Evolutionary conservation across 2,329 filamentous ascomycete species (phyloP).

Genomic region (Dothiorella sarmentorum): DNA sequence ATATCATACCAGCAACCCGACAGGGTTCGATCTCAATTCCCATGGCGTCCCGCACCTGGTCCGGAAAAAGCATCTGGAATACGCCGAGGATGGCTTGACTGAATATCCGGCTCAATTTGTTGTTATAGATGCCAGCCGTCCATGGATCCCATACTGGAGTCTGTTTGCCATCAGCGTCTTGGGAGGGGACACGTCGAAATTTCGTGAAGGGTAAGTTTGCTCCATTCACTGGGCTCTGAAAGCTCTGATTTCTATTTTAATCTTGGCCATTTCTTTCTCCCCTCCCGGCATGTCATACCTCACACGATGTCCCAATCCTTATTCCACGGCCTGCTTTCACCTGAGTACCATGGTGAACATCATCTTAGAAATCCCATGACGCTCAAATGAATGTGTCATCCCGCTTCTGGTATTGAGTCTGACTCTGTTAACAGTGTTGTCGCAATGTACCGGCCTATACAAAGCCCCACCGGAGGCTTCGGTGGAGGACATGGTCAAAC

Average conservation of each 20-base stretch:
- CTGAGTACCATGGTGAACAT: too few species aligned
- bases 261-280: too few species aligned
- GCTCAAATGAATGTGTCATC: too few species aligned
- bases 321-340: too few species aligned
- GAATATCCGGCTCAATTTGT: constrained; percentile 68
- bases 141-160: constrained; percentile 95
- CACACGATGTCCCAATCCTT: too few species aligned
- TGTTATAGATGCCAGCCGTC: constrained; percentile 77
- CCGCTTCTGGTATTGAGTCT: neutral
- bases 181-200: constrained; percentile 49
- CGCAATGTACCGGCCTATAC: constrained; percentile 73
- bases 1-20: constrained; percentile 57
- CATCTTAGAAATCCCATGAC: too few species aligned
- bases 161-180: constrained; percentile 71
- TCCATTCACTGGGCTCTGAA: neutral
- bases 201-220: constrained; percentile 57
- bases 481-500: constrained; percentile 89
- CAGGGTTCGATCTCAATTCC: constrained; percentile 58
- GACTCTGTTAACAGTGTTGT: constrained; percentile 49
- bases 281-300: too few species aligned
- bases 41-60: constrained; percentile 73
- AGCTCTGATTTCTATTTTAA: too few species aligned
- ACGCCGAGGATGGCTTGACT: constrained; percentile 55
- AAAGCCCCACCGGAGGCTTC: constrained; percentile 81
- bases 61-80: constrained; percentile 58